Conservation (phyloP, 768 basidiomycete genomes). For the Strobilomyces echinocephalus region DNA sequence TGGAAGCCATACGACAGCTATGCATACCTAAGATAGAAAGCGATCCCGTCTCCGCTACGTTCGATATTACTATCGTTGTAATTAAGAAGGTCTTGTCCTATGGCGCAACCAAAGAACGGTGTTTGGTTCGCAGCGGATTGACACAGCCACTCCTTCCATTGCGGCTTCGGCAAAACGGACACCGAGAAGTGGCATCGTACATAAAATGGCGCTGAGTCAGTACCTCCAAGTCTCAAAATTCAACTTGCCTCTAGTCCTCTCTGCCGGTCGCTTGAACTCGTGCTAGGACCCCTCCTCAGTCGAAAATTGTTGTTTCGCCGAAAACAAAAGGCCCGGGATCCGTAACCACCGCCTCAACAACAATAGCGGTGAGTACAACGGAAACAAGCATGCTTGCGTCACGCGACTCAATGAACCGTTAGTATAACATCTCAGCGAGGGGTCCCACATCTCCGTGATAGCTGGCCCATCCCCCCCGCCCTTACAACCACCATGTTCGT, state of each 20-base stretch:
- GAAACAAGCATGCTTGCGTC: conserved; percentile 27
- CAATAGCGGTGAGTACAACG: conserved; percentile 32
- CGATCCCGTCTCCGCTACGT: not conserved
- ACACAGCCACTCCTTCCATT: conserved; percentile 7
- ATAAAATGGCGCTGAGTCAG: not conserved
- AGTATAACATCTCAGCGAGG: conserved; percentile 22
- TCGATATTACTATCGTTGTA: not conserved
- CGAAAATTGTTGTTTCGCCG: conserved; percentile 4
- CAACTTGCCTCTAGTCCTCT: too few relatives aligned
- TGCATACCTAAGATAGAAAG: conserved; percentile 15
- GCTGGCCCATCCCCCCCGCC: conserved; percentile 23
- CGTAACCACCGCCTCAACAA: conserved; percentile 27
- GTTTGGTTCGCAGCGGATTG: not conserved
- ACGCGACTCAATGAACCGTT: conserved; percentile 18
- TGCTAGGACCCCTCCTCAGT: too few relatives aligned
- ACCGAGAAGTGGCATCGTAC: not conserved
- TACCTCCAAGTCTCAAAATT: not conserved
- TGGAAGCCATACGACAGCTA: conserved; percentile 36
- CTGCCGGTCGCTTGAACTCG: not conserved
- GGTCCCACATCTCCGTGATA: conserved; percentile 20
- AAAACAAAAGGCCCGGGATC: conserved; percentile 17
- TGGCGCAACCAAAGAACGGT: not conserved
- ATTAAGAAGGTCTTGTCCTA: not conserved
- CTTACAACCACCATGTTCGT: conserved; percentile 48
- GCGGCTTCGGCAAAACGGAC: not conserved